A percentile compares a stretch with the other conserved stretches of the same genome.
These are phyloP conservation scores for Guadua angustifolia DNA, from an alignment of 176 grass and related monocot genomes.

Conservation along the genomic window DNA sequence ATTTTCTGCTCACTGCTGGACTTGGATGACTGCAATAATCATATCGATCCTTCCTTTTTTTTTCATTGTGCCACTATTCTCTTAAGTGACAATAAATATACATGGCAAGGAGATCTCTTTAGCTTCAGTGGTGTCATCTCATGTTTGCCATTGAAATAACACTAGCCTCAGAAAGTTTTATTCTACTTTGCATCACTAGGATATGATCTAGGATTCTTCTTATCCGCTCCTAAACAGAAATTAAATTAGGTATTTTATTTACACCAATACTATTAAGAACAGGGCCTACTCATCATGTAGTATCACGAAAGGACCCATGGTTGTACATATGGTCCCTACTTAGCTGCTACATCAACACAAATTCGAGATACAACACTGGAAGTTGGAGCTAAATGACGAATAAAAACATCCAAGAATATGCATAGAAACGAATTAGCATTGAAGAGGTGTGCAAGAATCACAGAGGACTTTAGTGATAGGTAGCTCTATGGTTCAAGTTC, in stretches of 20 bases:
- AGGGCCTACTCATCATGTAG: conserved; percentile 1
- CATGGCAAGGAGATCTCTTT: conserved; percentile 35
- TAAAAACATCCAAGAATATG: background rate
- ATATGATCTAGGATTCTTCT: conserved; percentile 48
- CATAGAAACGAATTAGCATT: conserved; percentile 9
- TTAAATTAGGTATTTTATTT: conserved; percentile 24
- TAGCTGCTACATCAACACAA: background rate
- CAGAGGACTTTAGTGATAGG: background rate
- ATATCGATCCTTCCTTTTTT: background rate
- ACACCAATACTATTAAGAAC: background rate
- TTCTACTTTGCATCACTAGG: conserved; percentile 48
- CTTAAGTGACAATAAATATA: background rate
- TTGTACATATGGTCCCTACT: background rate
- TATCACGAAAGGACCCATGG: background rate
- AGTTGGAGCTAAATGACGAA: background rate
- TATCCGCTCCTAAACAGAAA: conserved; percentile 30
- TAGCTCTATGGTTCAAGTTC: conserved; percentile 23
- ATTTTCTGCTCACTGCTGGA: background rate
- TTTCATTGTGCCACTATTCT: background rate
- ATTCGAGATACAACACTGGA: background rate
- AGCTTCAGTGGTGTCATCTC: conserved; percentile 60
- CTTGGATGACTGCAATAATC: background rate
- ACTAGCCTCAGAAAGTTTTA: conserved; percentile 32
- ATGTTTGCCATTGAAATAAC: conserved; percentile 54
- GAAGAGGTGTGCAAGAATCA: conserved; percentile 32